These are phyloP conservation scores for Avicennia marina DNA, from an alignment of 257 asterid species.

Conservation along the genomic window DNA sequence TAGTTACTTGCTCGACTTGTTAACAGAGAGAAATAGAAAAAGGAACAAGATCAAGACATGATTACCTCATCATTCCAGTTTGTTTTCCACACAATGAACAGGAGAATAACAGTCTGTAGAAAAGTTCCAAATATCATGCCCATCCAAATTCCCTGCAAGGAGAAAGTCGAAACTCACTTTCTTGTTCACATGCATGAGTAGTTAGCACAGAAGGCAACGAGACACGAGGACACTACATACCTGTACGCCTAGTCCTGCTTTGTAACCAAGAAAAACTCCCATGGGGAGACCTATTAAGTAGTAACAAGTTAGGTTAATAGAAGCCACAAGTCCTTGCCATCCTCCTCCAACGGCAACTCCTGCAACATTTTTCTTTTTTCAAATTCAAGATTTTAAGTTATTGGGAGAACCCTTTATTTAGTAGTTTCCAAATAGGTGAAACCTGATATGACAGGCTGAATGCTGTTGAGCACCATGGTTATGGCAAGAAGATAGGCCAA, in stretches of 20 bases:
- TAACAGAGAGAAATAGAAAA: background rate
- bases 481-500: slow-evolving; percentile 80
- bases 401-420: too few relatives aligned
- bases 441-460: slow-evolving; percentile 98
- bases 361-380: too few relatives aligned
- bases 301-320: slow-evolving; percentile 73
- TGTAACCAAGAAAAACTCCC: slow-evolving; percentile 80
- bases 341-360: slow-evolving; percentile 99
- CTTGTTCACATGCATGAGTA: background rate
- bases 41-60: slow-evolving; percentile 1
- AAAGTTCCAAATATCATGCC: slow-evolving; percentile 96
- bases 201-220: too few relatives aligned
- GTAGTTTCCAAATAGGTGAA: background rate
- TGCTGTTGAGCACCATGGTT: slow-evolving; percentile 83
- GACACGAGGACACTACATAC: slow-evolving; percentile 28
- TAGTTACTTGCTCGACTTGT: background rate
- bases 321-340: slow-evolving; percentile 95
- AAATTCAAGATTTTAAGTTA: too few relatives aligned
- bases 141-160: slow-evolving; percentile 81
- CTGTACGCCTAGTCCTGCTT: slow-evolving; percentile 73
- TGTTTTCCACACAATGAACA: slow-evolving; percentile 68
- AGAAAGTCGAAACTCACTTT: background rate
- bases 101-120: slow-evolving; percentile 65
- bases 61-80: slow-evolving; percentile 90
- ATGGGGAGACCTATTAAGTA: slow-evolving; percentile 72